Evolutionary conservation across 345 rosid genomes (phyloP), one percentile per base, ranked within the genome.

Genomic region (Boechera retrofracta): DNA sequence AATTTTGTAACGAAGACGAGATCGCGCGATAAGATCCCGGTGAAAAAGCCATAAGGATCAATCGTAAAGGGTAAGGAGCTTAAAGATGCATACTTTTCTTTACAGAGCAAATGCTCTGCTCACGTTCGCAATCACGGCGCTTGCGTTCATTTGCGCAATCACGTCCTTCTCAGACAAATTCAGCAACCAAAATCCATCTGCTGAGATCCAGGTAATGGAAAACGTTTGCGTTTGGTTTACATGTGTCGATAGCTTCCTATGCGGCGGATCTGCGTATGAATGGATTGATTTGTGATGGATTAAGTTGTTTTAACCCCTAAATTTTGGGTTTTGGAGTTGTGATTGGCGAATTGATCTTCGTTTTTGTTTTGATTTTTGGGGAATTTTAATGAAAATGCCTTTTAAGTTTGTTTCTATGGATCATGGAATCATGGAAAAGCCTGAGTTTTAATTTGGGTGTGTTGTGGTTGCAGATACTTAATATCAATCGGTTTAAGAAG

Each of bases 31-130:
- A 32, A 69, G 48, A 10, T 10, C 44, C 71, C 33, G 44, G 65
- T 55, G 71, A 64, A 1, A 5, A 49, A 38, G 1, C 4, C 4
- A 1, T 8, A 31, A 39, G 51, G 51, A 56, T 18, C 10, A 36
- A 36, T 53, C 32, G 41, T 42, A 7, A 63, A 41, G 39, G 42
- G 9, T 47, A 42, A 58, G 28, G 21, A 52, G 29, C 7, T 52
- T 2, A n/a, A 77, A 71, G 57, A 96, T 96, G 98, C 97, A 96
- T 86, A 83, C 97, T 2, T 93, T 89, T 72, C 87, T 92, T 60
- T 91, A 88, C 89, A 87, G 98, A 83, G 93, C 91, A 7, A 96
- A 93, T 70, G 93, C 97, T 41, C 80, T 96, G 82, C 82, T 96
- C 29, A 96, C 99, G 4, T 91, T 93, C 77, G 79, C 92, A 15